A percentile compares a stretch with the other conserved stretches of the same genome.
Evolutionary conservation across 805 yeast species (phyloP).

Genomic region (Saturnispora ahearnii): DNA sequence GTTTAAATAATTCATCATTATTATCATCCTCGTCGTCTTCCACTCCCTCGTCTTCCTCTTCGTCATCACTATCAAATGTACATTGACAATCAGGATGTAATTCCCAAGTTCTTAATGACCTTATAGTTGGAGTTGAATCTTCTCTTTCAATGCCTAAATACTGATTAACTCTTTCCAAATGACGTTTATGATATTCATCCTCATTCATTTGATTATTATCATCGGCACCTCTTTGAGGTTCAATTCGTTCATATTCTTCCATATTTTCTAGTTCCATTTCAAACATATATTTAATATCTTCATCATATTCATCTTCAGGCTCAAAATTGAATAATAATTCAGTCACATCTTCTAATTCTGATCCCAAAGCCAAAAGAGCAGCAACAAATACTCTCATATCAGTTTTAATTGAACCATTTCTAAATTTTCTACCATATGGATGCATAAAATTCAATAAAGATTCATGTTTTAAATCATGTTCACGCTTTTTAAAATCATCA

Average conservation of each 20-base stretch:
- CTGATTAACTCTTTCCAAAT: conserved; percentile 6
- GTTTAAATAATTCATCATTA: conserved; percentile 2
- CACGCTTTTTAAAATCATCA: conserved; percentile 32
- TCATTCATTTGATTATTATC: conserved; percentile 6
- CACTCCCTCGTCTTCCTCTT: conserved; percentile 15
- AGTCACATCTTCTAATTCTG: conserved; percentile 40
- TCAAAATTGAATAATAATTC: conserved; percentile 48
- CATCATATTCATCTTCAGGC: conserved; percentile 58
- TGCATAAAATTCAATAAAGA: conserved; percentile 52
- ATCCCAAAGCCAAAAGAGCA: conserved; percentile 42
- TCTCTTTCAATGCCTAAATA: conserved; percentile 8
- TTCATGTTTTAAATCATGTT: conserved; percentile 52
- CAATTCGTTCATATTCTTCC: conserved; percentile 18
- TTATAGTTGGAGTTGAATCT: conserved; percentile 3
- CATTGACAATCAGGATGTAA: conserved; percentile 33
- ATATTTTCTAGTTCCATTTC: conserved; percentile 24
- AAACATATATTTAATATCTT: conserved; percentile 38
- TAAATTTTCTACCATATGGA: conserved; percentile 55
- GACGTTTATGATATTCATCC: conserved; percentile 9
- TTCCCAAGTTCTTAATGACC: conserved; percentile 16
- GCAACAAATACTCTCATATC: conserved; percentile 53
- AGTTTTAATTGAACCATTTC: conserved; percentile 49
- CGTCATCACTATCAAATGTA: conserved; percentile 17
- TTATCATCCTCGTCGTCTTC: conserved; percentile 12
- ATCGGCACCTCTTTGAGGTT: neutral